Evolutionary conservation across 257 asterid species (phyloP).

Genomic region (Nicotiana otophora): DNA sequence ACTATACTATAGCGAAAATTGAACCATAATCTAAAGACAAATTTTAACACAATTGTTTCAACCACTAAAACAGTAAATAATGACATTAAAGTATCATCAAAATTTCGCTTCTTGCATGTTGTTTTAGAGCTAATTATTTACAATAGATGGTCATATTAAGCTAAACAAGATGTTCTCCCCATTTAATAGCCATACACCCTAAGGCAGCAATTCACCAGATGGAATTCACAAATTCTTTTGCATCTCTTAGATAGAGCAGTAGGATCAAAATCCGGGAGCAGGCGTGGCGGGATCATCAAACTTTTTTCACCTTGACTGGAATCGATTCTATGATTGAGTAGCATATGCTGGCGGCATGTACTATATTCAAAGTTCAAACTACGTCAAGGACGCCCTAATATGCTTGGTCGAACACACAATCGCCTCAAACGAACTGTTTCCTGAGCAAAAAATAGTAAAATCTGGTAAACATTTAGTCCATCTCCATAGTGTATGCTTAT

Average conservation of each 20-base stretch:
- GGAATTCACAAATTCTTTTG: not conserved
- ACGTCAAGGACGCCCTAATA: constrained; percentile 10
- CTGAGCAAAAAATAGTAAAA: constrained; percentile 29
- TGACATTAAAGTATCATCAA: not conserved
- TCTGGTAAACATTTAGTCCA: not conserved
- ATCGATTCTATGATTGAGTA: not conserved
- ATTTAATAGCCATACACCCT: not conserved
- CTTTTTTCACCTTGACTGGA: not conserved
- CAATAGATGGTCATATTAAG: not conserved
- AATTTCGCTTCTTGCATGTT: too few relatives aligned
- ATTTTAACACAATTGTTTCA: not conserved
- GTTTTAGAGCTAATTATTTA: not conserved
- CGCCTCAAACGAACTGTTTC: constrained; percentile 75
- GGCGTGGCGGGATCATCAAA: not conserved
- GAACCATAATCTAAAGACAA: not conserved
- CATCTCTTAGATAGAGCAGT: not conserved
- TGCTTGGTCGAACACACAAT: constrained; percentile 66
- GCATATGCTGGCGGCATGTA: not conserved
- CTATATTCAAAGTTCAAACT: not conserved
- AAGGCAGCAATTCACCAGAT: not conserved
- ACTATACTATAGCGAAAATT: not conserved
- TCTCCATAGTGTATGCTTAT: not conserved
- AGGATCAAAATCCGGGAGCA: not conserved
- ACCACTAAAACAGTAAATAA: not conserved
- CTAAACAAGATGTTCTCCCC: not conserved